Base-by-base conservation (phyloP, 2,329 filamentous ascomycete species). In the Nemania diffusa region DNA sequence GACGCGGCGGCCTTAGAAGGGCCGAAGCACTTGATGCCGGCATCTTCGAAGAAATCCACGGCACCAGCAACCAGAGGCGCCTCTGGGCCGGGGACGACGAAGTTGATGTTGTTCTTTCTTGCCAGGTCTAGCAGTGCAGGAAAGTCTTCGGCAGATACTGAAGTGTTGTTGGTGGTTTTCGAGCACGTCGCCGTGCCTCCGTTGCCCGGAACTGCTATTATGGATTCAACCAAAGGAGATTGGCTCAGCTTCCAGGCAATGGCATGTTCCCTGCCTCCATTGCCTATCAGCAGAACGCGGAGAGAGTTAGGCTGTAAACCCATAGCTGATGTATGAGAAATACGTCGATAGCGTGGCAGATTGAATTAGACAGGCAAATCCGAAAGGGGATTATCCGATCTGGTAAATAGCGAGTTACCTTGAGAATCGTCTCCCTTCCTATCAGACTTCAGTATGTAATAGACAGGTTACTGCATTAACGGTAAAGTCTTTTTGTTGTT, bases 221-320 rank as follows among this genome's bases (percentile, higher is more conserved):
- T 95, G 73, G 89, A 86, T 75, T 93, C 89, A 68, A 97, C 92
- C 52, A 86, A 85, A 48, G 90, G 84, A 17, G 94, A 97, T 79
- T 97, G 91, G 76, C 90, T 89, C 69, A 98, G 85, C 82, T 97
- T 97, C 94, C 94, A 98, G 48, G 94, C 94, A 70, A 97, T 87
- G 53, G 94, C 93, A 81, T 98, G 94, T 82, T 99, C 96, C 75
- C 96, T 90, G 74, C 95, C 96, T 73, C 96, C 96, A 78, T 95
- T 97, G 76, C 96, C 95, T 72, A 98, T 90, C 70, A 98, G 89
- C 70, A 98, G 90, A 73, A 97, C 86, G 73, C 90, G 87, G 70
- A 93, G 84, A 34, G 80, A 72, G 56, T 66, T 57, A 24, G 62
- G 74, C 63, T 75, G 65, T 27, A 72, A 64, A 56, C 68, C 72